phyloP scores from a whole-genome alignment of 805 yeast genomes.

The Yamadazyma paraphyllophila region DNA sequence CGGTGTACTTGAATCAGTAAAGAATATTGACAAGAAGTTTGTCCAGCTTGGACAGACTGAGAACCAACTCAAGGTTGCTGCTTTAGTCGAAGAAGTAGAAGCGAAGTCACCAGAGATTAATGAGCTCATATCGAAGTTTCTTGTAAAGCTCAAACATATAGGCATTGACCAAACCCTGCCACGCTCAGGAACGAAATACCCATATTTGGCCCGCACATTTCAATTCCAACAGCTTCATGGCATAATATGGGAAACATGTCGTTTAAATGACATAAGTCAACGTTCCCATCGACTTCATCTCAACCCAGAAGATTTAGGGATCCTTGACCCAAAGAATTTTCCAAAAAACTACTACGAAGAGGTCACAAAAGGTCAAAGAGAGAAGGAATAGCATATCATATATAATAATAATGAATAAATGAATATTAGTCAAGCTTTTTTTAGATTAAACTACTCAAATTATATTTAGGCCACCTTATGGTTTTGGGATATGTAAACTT shows the following conservation, averaged over 20 bases:
- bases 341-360: conserved; percentile 17
- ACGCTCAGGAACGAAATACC: neutral
- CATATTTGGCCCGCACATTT: conserved; percentile 6
- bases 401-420: neutral
- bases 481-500: conserved; percentile 87
- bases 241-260: conserved; percentile 39
- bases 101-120: conserved; percentile 30
- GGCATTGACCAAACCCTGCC: conserved; percentile 12
- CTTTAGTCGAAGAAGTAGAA: conserved; percentile 23
- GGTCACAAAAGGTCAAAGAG: neutral
- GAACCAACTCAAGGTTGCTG: conserved; percentile 19
- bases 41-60: conserved; percentile 19
- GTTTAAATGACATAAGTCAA: conserved; percentile 26
- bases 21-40: conserved; percentile 11
- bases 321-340: conserved; percentile 40
- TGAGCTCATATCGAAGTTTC: conserved; percentile 29
- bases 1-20: neutral
- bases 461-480: conserved; percentile 30
- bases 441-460: neutral
- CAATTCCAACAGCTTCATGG: conserved; percentile 30
- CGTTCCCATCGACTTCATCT: conserved; percentile 26
- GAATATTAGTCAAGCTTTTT: neutral
- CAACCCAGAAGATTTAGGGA: conserved; percentile 27
- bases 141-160: conserved; percentile 24
- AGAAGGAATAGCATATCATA: neutral